These are phyloP conservation scores for Ustilago sp. DNA, from an alignment of 1,284 basidiomycete species.

Conservation along the genomic window DNA sequence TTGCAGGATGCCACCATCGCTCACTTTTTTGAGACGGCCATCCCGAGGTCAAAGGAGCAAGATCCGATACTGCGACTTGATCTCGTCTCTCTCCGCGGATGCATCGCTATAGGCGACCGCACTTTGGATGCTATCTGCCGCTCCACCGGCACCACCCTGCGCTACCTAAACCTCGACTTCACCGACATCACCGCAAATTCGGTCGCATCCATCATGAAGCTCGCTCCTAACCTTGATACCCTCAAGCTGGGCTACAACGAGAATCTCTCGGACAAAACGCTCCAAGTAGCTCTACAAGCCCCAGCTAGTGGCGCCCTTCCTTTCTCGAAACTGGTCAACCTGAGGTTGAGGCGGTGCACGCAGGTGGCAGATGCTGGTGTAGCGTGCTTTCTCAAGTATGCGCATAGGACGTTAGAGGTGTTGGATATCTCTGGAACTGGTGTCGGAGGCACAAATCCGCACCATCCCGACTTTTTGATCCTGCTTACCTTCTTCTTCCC, in stretches of 20 bases:
- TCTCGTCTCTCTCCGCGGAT: slow-evolving; percentile 31
- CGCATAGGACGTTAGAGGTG: slow-evolving; percentile 15
- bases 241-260: slow-evolving; percentile 46
- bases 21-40: slow-evolving; percentile 30
- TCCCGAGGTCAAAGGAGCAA: neutral
- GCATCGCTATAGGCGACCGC: slow-evolving; percentile 35
- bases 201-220: slow-evolving; percentile 22
- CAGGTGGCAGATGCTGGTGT: slow-evolving; percentile 30
- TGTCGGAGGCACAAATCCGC: slow-evolving; percentile 18
- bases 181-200: slow-evolving; percentile 39
- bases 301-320: slow-evolving; percentile 13
- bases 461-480: slow-evolving; percentile 22
- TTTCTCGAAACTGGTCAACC: slow-evolving; percentile 29
- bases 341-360: slow-evolving; percentile 27
- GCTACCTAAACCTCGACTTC: slow-evolving; percentile 46
- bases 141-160: slow-evolving; percentile 26
- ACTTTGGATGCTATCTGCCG: slow-evolving; percentile 31
- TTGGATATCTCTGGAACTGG: slow-evolving; percentile 32
- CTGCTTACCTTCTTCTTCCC: slow-evolving; percentile 28
- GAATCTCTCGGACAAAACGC: slow-evolving; percentile 29
- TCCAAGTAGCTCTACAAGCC: slow-evolving; percentile 21
- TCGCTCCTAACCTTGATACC: slow-evolving; percentile 14
- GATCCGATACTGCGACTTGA: slow-evolving; percentile 27
- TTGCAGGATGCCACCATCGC: slow-evolving; percentile 33
- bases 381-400: slow-evolving; percentile 34